phyloP scores from a whole-genome alignment of 2,329 filamentous ascomycete genomes.

The Paradendryphiella salina region DNA sequence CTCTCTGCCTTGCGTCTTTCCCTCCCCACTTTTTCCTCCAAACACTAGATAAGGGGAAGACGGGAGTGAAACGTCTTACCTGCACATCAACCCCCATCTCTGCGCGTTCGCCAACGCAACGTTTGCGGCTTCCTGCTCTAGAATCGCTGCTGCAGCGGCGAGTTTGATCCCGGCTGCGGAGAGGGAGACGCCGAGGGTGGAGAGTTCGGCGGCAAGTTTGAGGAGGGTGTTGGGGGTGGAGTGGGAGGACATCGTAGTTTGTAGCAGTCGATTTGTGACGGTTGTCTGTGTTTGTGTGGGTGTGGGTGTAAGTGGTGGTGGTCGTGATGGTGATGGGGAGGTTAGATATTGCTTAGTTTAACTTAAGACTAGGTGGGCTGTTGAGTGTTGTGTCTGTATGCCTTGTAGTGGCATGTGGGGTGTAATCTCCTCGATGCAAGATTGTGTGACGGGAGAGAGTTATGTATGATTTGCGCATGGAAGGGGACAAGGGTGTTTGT shows the following conservation, averaged over 20 bases:
- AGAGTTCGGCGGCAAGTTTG: slow-evolving; percentile 26
- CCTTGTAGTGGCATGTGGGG: neutral
- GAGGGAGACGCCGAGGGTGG: slow-evolving; percentile 19
- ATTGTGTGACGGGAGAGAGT: too few species aligned
- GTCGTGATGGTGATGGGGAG: too few species aligned
- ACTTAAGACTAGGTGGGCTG: too few species aligned
- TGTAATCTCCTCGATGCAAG: too few species aligned
- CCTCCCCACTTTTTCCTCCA: neutral
- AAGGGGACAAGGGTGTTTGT: too few species aligned
- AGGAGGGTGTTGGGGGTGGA: slow-evolving; percentile 27
- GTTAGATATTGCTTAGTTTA: too few species aligned
- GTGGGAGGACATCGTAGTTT: slow-evolving; percentile 18
- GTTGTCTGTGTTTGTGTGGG: too few species aligned
- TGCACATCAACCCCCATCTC: slow-evolving; percentile 32
- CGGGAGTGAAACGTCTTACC: neutral
- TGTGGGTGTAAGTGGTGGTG: too few species aligned
- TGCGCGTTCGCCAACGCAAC: slow-evolving; percentile 27
- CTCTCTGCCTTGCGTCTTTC: too few species aligned
- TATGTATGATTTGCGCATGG: too few species aligned
- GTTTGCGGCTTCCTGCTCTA: slow-evolving; percentile 32
- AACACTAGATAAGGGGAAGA: neutral
- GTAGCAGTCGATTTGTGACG: neutral
- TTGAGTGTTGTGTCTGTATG: neutral
- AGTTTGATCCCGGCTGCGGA: slow-evolving; percentile 21
- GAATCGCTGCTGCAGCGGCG: slow-evolving; percentile 15